Percentiles rank a stretch among this genome's conserved stretches.
Evolutionary conservation across 306 rosid genomes (phyloP).

Genomic region (Rosa chinensis): DNA sequence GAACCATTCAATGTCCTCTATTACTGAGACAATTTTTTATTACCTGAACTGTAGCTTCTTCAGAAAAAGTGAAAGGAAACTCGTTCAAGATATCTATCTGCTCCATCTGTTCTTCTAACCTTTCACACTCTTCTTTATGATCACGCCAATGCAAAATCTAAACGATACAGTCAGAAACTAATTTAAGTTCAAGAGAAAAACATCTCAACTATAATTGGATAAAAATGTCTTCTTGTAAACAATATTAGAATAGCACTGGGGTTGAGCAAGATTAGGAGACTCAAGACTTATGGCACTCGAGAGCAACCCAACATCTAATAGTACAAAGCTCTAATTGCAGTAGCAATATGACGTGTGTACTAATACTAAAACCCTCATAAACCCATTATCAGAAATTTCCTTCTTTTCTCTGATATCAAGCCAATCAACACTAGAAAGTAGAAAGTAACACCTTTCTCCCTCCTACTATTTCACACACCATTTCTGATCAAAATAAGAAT

Average conservation of each 20-base stretch:
- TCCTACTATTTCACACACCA: background rate
- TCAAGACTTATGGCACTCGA: background rate
- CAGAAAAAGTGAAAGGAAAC: conserved; percentile 78
- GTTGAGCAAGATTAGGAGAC: background rate
- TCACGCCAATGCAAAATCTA: conserved; percentile 75
- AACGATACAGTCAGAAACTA: background rate
- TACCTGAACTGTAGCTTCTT: conserved; percentile 69
- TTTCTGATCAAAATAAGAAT: background rate
- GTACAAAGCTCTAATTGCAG: background rate
- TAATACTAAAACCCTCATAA: background rate
- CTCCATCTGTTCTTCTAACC: conserved; percentile 76
- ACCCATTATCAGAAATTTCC: background rate
- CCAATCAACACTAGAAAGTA: background rate
- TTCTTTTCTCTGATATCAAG: background rate
- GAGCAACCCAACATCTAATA: background rate
- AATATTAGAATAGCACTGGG: background rate
- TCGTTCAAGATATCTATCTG: conserved; percentile 49
- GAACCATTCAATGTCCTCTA: background rate
- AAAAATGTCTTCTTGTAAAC: background rate
- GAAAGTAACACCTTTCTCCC: background rate
- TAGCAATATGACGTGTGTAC: background rate
- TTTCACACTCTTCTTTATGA: conserved; percentile 81
- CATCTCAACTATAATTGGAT: background rate
- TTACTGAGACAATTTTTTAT: conserved; percentile 3
- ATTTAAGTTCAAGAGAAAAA: background rate